Conservation (phyloP, 2,329 filamentous ascomycete genomes). For the Aspergillus sp. region DNA sequence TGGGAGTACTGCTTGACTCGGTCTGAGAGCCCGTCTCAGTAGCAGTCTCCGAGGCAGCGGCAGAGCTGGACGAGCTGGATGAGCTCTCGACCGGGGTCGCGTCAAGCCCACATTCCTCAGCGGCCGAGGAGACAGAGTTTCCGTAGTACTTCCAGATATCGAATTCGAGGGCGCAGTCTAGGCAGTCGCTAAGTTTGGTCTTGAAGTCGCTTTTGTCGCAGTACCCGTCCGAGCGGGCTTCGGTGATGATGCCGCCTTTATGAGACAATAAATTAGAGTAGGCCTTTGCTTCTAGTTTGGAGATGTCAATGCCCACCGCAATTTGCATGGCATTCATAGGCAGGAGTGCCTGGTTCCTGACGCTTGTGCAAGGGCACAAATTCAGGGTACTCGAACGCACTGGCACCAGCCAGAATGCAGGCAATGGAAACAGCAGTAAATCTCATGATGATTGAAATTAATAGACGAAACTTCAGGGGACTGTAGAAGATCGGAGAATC, state of each 20-base stretch:
- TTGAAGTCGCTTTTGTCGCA: constrained; percentile 2
- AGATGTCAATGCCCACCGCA: too few species aligned
- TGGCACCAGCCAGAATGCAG: not conserved
- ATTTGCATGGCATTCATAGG: constrained; percentile 10
- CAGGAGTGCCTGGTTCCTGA: constrained; percentile 3
- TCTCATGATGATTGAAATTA: not conserved
- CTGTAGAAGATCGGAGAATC: too few species aligned
- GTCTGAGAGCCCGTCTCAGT: not conserved
- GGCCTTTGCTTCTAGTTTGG: not conserved
- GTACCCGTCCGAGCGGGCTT: not conserved
- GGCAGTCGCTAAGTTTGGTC: not conserved
- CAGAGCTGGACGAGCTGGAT: not conserved
- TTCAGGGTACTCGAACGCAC: constrained; percentile 1
- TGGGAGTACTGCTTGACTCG: not conserved
- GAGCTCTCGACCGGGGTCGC: constrained; percentile 2
- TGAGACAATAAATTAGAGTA: not conserved
- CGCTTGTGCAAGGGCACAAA: constrained; percentile 7
- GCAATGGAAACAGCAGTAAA: not conserved
- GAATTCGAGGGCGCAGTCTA: constrained; percentile 5
- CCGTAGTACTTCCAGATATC: constrained; percentile 13
- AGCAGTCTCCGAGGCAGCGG: not conserved
- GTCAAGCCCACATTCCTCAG: constrained; percentile 6
- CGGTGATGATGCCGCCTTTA: constrained; percentile 4
- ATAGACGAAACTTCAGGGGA: not conserved
- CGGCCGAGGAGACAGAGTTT: constrained; percentile 4